phyloP scores from a whole-genome alignment of 2,329 filamentous ascomycete genomes.

The Massarina eburnea region DNA sequence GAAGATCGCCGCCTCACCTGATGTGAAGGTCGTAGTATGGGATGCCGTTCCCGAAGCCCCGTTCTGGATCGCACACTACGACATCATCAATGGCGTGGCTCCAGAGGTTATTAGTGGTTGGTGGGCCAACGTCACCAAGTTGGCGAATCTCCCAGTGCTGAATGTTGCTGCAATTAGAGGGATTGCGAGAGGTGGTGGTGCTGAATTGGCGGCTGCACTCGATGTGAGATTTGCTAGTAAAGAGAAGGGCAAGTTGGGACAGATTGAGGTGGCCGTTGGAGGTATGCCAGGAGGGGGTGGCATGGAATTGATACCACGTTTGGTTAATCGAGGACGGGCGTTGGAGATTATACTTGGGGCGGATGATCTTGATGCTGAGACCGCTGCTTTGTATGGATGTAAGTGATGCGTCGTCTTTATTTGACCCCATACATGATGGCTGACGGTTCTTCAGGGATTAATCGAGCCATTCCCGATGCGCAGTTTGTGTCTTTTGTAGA shows the following conservation, averaged over 20 bases:
- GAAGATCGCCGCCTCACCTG: not conserved
- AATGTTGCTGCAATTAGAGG: slow-evolving; percentile 1
- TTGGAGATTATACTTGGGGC: slow-evolving; percentile 1
- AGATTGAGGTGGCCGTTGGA: slow-evolving; percentile 1
- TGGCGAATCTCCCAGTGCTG: slow-evolving; percentile 1
- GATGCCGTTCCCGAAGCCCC: slow-evolving; percentile 2
- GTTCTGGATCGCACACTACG: slow-evolving; percentile 7
- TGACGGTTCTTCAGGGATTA: not conserved
- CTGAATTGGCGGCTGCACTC: slow-evolving; percentile 1
- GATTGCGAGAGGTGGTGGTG: slow-evolving; percentile 1
- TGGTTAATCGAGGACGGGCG: not conserved
- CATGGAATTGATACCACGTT: not conserved
- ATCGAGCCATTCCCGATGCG: too few species aligned
- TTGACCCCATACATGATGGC: not conserved
- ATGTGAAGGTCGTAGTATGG: slow-evolving; percentile 7
- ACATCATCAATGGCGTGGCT: slow-evolving; percentile 1
- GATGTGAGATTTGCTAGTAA: slow-evolving; percentile 3
- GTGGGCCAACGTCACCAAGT: not conserved
- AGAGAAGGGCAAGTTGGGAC: not conserved
- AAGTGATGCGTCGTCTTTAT: not conserved
- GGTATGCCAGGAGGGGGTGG: slow-evolving; percentile 2
- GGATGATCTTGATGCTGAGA: slow-evolving; percentile 3
- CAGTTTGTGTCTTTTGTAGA: too few species aligned
- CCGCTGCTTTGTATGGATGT: slow-evolving; percentile 3
- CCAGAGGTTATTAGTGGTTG: not conserved